Conservation (phyloP, 805 yeast genomes). For the Kazachstania bromeliacearum region DNA sequence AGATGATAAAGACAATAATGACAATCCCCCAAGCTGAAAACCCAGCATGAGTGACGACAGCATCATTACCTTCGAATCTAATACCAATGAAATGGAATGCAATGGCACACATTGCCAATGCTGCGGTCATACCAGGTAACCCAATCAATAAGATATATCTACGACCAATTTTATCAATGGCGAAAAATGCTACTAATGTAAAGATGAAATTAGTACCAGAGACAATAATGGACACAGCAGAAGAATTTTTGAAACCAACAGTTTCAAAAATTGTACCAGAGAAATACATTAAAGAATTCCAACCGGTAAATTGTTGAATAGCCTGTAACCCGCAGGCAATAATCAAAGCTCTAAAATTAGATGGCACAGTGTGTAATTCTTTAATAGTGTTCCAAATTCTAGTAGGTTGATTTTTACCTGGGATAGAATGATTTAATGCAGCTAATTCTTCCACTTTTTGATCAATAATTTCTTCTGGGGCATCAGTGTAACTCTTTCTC, state of each 20-base stretch:
- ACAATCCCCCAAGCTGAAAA: conserved; percentile 82
- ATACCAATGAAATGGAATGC: conserved; percentile 83
- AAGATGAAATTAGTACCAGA: conserved; percentile 92
- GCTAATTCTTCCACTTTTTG: conserved; percentile 60
- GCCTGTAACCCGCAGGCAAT: conserved; percentile 93
- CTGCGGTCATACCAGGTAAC: conserved; percentile 75
- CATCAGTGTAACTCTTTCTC: conserved; percentile 49
- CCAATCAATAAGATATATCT: conserved; percentile 69
- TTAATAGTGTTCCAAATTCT: conserved; percentile 54
- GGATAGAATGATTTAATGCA: conserved; percentile 36
- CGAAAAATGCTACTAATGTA: conserved; percentile 75
- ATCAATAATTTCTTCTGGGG: conserved; percentile 55
- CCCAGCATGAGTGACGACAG: conserved; percentile 35
- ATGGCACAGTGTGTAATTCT: conserved; percentile 55
- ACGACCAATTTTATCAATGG: conserved; percentile 84
- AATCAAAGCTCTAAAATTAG: conserved; percentile 80
- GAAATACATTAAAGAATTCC: conserved; percentile 93
- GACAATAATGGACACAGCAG: conserved; percentile 89
- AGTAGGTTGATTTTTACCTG: conserved; percentile 38
- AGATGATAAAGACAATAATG: conserved; percentile 75
- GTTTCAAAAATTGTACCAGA: conserved; percentile 86
- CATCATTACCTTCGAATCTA: conserved; percentile 40
- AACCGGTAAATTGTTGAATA: conserved; percentile 93
- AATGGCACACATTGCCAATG: conserved; percentile 73
- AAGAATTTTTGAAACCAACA: conserved; percentile 79